Percentiles rank a stretch among this genome's conserved stretches.
These are phyloP conservation scores for Aspergillus hancockii DNA, from an alignment of 495 filamentous ascomycete genomes.

Conservation along the genomic window DNA sequence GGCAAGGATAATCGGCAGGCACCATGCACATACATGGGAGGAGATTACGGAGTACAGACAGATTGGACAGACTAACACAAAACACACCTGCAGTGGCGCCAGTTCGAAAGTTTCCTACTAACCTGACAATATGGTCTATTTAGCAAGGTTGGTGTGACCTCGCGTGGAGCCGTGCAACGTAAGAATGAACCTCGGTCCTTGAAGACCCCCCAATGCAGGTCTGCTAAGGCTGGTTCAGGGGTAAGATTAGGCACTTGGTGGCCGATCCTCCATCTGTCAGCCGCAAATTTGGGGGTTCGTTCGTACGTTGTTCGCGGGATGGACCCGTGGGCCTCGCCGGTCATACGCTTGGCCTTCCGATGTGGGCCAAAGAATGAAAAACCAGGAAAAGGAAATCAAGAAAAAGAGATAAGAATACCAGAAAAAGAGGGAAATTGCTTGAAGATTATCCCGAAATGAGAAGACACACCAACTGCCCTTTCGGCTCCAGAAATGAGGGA, in stretches of 20 bases:
- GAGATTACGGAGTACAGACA: conserved; percentile 14
- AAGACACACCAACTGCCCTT: too few species aligned
- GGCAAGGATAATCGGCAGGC: not conserved
- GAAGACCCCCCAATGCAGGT: conserved; percentile 6
- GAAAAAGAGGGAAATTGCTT: not conserved
- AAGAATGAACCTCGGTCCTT: conserved; percentile 24
- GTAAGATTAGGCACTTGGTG: conserved; percentile 14
- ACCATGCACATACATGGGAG: not conserved
- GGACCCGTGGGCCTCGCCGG: not conserved
- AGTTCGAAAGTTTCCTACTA: not conserved
- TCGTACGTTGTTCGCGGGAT: conserved; percentile 16
- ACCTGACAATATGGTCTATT: conserved; percentile 4
- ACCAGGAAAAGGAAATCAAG: not conserved
- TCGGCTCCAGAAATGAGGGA: too few species aligned
- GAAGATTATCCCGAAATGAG: not conserved
- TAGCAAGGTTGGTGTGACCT: conserved; percentile 20
- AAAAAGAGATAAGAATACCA: not conserved
- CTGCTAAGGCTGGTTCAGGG: conserved; percentile 25
- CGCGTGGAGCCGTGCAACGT: conserved; percentile 22
- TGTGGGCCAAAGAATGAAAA: conserved; percentile 3
- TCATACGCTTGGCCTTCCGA: not conserved
- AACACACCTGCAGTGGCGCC: not conserved
- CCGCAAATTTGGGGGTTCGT: conserved; percentile 16
- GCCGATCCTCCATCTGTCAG: conserved; percentile 19
- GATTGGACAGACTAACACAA: conserved; percentile 15